Evolutionary conservation across 805 yeast species (phyloP).

Genomic region (Middelhovenomyces tepae): DNA sequence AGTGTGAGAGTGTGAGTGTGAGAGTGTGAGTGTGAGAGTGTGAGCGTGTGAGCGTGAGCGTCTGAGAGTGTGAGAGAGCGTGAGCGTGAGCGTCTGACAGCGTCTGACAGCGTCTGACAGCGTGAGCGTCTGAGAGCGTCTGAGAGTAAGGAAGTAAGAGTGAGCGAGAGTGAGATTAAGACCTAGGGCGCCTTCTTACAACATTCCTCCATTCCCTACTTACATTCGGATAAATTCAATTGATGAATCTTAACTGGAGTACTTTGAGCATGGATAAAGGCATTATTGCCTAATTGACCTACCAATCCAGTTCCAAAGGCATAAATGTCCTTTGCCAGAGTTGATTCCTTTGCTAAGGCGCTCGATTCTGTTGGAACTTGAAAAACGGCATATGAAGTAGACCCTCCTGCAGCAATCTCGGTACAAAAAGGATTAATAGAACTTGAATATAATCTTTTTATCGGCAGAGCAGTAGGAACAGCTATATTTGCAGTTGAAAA

Average conservation of each 20-base stretch:
- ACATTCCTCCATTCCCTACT: no score
- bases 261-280: constrained; percentile 63
- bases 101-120: no score
- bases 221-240: no score
- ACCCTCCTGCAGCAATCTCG: constrained; percentile 62
- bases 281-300: constrained; percentile 81
- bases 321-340: constrained; percentile 25
- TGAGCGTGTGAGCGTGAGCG: no score
- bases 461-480: constrained; percentile 51
- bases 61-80: no score
- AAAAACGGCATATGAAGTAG: constrained; percentile 40
- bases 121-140: no score
- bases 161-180: no score
- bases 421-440: constrained; percentile 24
- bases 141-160: no score
- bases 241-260: constrained; percentile 53
- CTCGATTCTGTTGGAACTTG: constrained; percentile 9
- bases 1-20: no score
- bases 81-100: no score
- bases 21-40: no score
- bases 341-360: constrained; percentile 15
- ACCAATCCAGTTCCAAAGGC: constrained; percentile 77
- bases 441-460: constrained; percentile 34
- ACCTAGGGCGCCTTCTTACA: no score
- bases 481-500: constrained; percentile 61